These are phyloP conservation scores for Candida glaebosa DNA, from an alignment of 805 yeast genomes.

Conservation along the genomic window DNA sequence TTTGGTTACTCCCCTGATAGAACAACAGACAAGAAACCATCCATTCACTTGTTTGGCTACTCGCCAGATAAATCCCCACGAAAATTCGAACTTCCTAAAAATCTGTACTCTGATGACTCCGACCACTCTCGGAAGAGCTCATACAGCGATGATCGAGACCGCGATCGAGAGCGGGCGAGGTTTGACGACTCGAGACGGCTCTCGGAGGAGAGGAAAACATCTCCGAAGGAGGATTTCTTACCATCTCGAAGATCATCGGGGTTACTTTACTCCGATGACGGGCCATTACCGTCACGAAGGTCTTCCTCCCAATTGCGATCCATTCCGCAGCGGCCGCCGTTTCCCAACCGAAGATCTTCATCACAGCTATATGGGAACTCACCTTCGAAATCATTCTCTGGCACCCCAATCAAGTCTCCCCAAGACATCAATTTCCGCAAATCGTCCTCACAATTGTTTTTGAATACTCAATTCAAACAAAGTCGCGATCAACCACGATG, in stretches of 20 bases:
- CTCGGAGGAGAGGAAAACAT: neutral
- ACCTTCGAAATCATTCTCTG: constrained; percentile 1
- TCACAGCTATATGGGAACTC: neutral
- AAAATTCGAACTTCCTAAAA: neutral
- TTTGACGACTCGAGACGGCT: neutral
- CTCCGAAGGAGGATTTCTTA: neutral
- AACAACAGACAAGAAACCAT: neutral
- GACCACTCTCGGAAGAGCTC: neutral
- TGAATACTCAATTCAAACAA: neutral
- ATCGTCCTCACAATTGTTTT: neutral
- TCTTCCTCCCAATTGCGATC: neutral
- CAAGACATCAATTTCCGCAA: neutral
- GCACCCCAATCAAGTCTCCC: constrained; percentile 2
- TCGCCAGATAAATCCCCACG: too few species aligned
- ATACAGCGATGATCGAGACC: neutral
- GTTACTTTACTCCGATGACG: neutral
- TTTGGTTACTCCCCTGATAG: constrained; percentile 1
- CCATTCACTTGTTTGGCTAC: neutral
- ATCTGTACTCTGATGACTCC: neutral
- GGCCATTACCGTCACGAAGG: neutral
- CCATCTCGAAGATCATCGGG: neutral
- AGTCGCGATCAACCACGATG: neutral
- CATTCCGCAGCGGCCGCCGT: neutral
- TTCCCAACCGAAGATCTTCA: constrained; percentile 1
- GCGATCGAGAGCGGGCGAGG: neutral